phyloP scores from a whole-genome alignment of 2,329 filamentous ascomycete species.

The Colletotrichum liaoningense region DNA sequence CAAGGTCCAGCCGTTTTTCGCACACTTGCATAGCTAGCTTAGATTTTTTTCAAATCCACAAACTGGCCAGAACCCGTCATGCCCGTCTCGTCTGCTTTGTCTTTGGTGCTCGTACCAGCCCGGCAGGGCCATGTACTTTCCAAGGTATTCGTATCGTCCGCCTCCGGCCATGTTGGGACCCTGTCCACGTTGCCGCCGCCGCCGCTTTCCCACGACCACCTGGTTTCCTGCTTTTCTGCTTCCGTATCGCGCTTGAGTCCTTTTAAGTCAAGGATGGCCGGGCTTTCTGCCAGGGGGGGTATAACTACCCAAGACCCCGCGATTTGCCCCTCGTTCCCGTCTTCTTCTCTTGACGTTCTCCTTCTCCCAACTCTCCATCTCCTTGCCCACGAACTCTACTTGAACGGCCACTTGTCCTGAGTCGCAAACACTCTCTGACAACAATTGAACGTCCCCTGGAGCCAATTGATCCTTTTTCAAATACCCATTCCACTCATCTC shows the following conservation, averaged over 20 bases:
- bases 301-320: slow-evolving; percentile 34
- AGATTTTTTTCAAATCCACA: neutral
- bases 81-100: neutral
- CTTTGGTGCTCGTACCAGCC: neutral
- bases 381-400: slow-evolving; percentile 18
- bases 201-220: slow-evolving; percentile 9
- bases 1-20: slow-evolving; percentile 11
- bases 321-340: slow-evolving; percentile 36
- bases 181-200: slow-evolving; percentile 12
- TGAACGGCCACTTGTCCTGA: slow-evolving; percentile 29
- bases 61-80: neutral
- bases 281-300: slow-evolving; percentile 18
- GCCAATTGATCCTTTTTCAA: slow-evolving; percentile 26
- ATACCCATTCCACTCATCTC: slow-evolving; percentile 8
- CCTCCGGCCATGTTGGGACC: slow-evolving; percentile 19
- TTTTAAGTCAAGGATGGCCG: slow-evolving; percentile 21
- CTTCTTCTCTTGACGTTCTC: slow-evolving; percentile 23
- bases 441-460: slow-evolving; percentile 16
- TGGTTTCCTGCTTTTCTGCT: slow-evolving; percentile 20
- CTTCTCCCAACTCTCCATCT: slow-evolving; percentile 12
- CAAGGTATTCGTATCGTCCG: neutral
- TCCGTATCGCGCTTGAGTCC: slow-evolving; percentile 15
- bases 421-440: slow-evolving; percentile 21
- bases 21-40: too few relatives aligned
- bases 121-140: too few relatives aligned